Evolutionary conservation across 2,329 filamentous ascomycete genomes (phyloP).

Genomic region (Hymenoscyphus infarciens): DNA sequence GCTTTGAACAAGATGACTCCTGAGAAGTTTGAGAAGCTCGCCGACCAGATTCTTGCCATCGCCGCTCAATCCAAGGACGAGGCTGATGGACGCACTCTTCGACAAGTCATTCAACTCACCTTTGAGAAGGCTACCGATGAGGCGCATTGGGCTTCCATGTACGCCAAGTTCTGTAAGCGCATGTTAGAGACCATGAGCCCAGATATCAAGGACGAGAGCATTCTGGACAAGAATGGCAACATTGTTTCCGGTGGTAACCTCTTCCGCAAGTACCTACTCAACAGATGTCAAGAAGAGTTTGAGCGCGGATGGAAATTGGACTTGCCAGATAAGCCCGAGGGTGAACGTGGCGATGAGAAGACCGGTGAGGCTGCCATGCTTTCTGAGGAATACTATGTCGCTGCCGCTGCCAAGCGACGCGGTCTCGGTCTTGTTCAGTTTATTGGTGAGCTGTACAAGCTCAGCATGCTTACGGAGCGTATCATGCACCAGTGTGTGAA

Average conservation of each 20-base stretch:
- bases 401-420: conserved; percentile 90
- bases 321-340: conserved; percentile 74
- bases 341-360: conserved; percentile 50
- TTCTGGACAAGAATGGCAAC: conserved; percentile 84
- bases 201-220: conserved; percentile 92
- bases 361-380: conserved; percentile 74
- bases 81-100: conserved; percentile 85
- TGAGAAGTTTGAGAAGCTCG: conserved; percentile 96
- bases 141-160: conserved; percentile 98
- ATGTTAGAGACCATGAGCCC: conserved; percentile 95
- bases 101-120: conserved; percentile 97
- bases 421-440: conserved; percentile 98
- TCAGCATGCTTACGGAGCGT: conserved; percentile 95
- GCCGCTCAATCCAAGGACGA: conserved; percentile 95
- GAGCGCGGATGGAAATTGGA: conserved; percentile 96
- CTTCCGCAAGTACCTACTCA: conserved; percentile 98
- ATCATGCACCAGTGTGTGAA: conserved; percentile 99
- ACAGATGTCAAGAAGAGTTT: conserved; percentile 97
- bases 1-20: conserved; percentile 99
- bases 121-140: conserved; percentile 99
- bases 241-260: conserved; percentile 88
- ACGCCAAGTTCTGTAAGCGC: conserved; percentile 95
- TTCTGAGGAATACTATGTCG: conserved; percentile 94
- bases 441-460: conserved; percentile 98
- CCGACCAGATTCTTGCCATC: conserved; percentile 88